These are phyloP conservation scores for Syncephalastrum racemosum DNA, from an alignment of 371 early-diverging fungal species.

Conservation along the genomic window DNA sequence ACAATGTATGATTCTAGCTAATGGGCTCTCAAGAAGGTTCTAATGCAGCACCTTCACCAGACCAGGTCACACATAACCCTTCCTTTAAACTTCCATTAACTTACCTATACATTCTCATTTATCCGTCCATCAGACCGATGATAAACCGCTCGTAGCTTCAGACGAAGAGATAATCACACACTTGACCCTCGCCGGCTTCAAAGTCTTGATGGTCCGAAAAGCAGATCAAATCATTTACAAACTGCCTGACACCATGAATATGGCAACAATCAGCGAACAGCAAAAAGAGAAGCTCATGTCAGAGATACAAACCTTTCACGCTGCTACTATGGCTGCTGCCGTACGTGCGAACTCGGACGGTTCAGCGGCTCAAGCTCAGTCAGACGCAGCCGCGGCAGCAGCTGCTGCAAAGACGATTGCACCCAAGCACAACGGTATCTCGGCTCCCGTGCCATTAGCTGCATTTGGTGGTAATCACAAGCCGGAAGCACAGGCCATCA, in stretches of 20 bases:
- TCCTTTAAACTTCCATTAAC: no score
- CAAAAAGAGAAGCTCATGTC: slow-evolving; percentile 48
- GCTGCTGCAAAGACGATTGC: slow-evolving; percentile 26
- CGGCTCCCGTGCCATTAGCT: slow-evolving; percentile 22
- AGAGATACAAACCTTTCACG: slow-evolving; percentile 57
- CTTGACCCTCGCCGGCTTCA: slow-evolving; percentile 58
- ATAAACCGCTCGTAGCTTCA: slow-evolving; percentile 7
- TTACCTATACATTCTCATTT: no score
- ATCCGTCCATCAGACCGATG: no score
- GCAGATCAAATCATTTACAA: slow-evolving; percentile 65
- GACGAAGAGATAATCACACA: slow-evolving; percentile 54
- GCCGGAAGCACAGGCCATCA: slow-evolving; percentile 38
- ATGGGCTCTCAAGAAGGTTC: no score
- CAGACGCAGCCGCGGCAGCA: slow-evolving; percentile 18
- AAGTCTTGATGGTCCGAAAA: slow-evolving; percentile 59
- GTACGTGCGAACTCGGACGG: slow-evolving; percentile 16
- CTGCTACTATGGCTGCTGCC: slow-evolving; percentile 51
- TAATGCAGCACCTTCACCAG: no score
- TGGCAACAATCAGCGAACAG: slow-evolving; percentile 49
- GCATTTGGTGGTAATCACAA: slow-evolving; percentile 12
- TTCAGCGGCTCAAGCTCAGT: slow-evolving; percentile 19
- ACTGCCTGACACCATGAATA: slow-evolving; percentile 59
- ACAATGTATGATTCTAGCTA: no score
- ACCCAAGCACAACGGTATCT: slow-evolving; percentile 29
- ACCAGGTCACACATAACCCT: no score